Conservation (phyloP, 106 monocot genomes). For the Xerophyta viscosa region DNA sequence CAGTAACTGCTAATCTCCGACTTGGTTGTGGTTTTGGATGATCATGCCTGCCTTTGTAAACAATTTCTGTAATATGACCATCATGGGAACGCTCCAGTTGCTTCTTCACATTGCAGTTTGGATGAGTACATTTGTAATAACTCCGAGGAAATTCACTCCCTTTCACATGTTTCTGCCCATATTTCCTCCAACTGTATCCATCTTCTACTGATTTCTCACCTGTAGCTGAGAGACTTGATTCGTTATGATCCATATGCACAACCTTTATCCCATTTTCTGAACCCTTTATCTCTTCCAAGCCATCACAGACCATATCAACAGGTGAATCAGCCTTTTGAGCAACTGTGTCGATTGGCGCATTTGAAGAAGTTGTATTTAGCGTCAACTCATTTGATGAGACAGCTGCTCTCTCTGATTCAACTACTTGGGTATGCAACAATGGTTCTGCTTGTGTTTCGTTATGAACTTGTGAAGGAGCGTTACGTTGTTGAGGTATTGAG, state of each 20-base stretch:
- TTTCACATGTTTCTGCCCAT: conserved; percentile 98
- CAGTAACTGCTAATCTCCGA: conserved; percentile 49
- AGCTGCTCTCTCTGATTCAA: conserved; percentile 19
- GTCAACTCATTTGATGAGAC: conserved; percentile 22
- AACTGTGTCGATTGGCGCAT: conserved; percentile 18
- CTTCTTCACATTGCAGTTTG: conserved; percentile 95
- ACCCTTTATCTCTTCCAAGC: conserved; percentile 24
- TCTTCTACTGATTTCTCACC: conserved; percentile 69
- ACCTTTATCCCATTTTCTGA: conserved; percentile 19
- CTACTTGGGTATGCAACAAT: conserved; percentile 8
- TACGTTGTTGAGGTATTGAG: conserved; percentile 16
- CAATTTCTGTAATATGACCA: conserved; percentile 84
- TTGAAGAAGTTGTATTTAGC: conserved; percentile 10
- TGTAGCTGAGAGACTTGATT: conserved; percentile 11
- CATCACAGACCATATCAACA: conserved; percentile 20
- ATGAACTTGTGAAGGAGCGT: conserved; percentile 23
- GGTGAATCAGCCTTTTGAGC: conserved; percentile 1
- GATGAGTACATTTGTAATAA: conserved; percentile 96
- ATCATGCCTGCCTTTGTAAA: conserved; percentile 81
- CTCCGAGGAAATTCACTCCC: conserved; percentile 94
- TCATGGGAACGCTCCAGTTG: conserved; percentile 86
- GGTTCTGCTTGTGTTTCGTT: conserved; percentile 15
- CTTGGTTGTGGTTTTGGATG: conserved; percentile 88
- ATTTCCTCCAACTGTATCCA: conserved; percentile 98
- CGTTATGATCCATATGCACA: conserved; percentile 29